Base-by-base conservation (phyloP, 176 grass and related monocot genomes). In the Aegilops bicornis region DNA sequence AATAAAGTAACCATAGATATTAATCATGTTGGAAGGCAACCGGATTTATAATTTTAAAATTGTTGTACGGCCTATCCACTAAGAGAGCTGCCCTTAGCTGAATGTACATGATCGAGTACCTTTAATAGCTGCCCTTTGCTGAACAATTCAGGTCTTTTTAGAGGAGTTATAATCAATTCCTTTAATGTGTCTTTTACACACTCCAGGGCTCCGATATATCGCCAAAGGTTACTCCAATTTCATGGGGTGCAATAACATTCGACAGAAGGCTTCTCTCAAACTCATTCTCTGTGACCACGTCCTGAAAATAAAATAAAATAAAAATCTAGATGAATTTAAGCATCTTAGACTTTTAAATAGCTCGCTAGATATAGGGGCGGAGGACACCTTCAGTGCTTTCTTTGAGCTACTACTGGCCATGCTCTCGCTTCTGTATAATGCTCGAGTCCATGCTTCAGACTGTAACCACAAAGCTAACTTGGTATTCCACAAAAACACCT, bases 201-300 rank as follows among this genome's bases (percentile, higher is more conserved):
- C 47, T 98, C 92, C 65, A 98, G 90, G 14, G 95, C 95, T 73
- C 93, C 95, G 79, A n/a, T n/a, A 98, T 93, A 65, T 98, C 87
- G 37, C 90, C 85, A 85, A 98, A 98, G 56, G 77, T 85, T 91
- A 98, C 91, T 63, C 95, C 91, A 88, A 93, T 88, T n/a, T 95
- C 89, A 82, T 88, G 85, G 47, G 95, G 87, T 83, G 89, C 87
- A 85, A 93, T 93, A 59, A 98, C 89, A 87, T 98, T 77, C 56
- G 64, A 69, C 35, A 95, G 79, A 84, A 98, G 72, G 27, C 32
- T 69, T 91, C 90, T 77, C 71, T 98, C 95, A 67, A 92, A 98
- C 54, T 92, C 52, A 87, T 95, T 95, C 73, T 95, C 89, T 37
- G 88, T 97, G 79, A 82, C 83, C n/a, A 98, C 91, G 87, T 95